Evolutionary conservation across 768 basidiomycete genomes (phyloP).

Genomic region (Lentinula sp.): DNA sequence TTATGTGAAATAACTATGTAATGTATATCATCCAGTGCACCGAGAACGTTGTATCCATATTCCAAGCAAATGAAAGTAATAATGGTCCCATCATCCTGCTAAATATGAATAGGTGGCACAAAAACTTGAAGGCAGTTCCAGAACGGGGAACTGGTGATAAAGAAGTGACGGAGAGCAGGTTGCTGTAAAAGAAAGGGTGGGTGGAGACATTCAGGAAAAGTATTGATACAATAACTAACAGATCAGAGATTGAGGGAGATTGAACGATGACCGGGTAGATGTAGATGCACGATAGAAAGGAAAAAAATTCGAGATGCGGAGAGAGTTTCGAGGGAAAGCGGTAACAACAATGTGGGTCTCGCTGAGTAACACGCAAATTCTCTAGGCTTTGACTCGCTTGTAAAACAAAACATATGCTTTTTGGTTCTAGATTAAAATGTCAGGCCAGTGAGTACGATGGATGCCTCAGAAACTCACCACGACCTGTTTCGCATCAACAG

Average conservation of each 20-base stretch:
- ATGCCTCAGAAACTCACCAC: constrained; percentile 47
- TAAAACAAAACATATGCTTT: constrained; percentile 84
- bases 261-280: not conserved
- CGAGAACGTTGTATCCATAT: not conserved
- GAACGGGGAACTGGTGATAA: not conserved
- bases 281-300: not conserved
- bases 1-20: constrained; percentile 24
- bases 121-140: not conserved
- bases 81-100: not conserved
- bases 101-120: not conserved
- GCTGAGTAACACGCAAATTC: not conserved
- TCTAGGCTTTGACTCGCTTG: constrained; percentile 43
- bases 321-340: not conserved
- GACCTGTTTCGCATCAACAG: constrained; percentile 72
- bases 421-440: constrained; percentile 26
- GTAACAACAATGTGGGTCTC: not conserved
- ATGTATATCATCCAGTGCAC: constrained; percentile 7
- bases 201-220: not conserved
- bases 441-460: not conserved
- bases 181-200: not conserved
- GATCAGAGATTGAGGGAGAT: not conserved
- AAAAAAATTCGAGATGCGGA: not conserved
- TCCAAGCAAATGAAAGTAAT: not conserved
- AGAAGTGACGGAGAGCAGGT: not conserved
- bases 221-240: not conserved